Conservation (phyloP, 495 filamentous ascomycete genomes). For the Choiromyces venosus region DNA sequence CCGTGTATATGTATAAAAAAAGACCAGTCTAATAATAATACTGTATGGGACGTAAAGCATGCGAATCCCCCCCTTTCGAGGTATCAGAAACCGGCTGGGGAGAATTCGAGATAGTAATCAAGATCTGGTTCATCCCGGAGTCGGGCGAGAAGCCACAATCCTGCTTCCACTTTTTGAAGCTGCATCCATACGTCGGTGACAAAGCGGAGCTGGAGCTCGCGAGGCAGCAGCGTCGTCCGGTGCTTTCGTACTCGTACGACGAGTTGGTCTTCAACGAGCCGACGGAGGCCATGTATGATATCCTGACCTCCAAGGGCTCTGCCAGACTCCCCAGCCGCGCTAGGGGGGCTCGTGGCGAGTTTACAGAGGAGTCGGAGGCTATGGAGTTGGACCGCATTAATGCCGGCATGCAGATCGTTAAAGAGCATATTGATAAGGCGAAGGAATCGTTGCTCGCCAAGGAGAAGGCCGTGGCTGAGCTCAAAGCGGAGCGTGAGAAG, state of each 20-base stretch:
- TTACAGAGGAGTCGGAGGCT: conserved; percentile 64
- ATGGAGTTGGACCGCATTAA: conserved; percentile 58
- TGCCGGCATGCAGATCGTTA: conserved; percentile 61
- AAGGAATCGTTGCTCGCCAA: conserved; percentile 58
- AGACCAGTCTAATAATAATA: background rate
- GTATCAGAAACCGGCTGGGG: conserved; percentile 94
- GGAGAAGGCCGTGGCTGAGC: conserved; percentile 57
- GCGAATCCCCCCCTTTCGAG: conserved; percentile 73
- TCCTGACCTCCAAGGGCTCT: conserved; percentile 61
- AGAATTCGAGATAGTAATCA: conserved; percentile 92
- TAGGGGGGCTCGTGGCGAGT: conserved; percentile 46
- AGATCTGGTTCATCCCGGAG: conserved; percentile 81
- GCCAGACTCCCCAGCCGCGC: conserved; percentile 46
- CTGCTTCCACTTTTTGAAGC: conserved; percentile 78
- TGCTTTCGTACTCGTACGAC: conserved; percentile 75
- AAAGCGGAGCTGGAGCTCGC: conserved; percentile 58
- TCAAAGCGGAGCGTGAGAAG: conserved; percentile 50
- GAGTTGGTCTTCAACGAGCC: conserved; percentile 96
- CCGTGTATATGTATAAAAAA: conserved; percentile 6
- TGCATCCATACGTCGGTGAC: conserved; percentile 84
- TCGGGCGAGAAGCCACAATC: conserved; percentile 85
- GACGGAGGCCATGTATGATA: conserved; percentile 77
- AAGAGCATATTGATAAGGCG: conserved; percentile 64
- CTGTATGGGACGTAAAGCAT: conserved; percentile 49
- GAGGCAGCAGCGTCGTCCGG: conserved; percentile 57